Evolutionary conservation across 768 basidiomycete species (phyloP).

Genomic region (Hortiboletus campestris): DNA sequence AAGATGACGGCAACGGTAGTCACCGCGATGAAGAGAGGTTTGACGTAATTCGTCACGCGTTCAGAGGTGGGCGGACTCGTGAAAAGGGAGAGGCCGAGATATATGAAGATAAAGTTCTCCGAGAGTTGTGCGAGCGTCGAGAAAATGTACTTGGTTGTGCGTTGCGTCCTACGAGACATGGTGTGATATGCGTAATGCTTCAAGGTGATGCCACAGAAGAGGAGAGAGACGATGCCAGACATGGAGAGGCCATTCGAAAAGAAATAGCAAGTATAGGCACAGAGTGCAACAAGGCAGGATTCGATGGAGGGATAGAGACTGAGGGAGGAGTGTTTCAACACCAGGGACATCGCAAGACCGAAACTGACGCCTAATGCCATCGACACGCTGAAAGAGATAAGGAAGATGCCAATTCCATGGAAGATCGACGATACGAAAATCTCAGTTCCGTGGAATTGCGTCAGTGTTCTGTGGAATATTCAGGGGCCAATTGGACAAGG

Average conservation of each 20-base stretch:
- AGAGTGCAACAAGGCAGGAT: slow-evolving; percentile 91
- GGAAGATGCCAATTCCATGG: slow-evolving; percentile 96
- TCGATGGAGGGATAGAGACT: slow-evolving; percentile 89
- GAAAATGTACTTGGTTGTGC: slow-evolving; percentile 94
- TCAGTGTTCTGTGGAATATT: slow-evolving; percentile 64
- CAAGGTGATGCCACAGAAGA: slow-evolving; percentile 98
- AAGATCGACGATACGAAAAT: slow-evolving; percentile 87
- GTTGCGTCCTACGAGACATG: slow-evolving; percentile 93
- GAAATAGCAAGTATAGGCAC: slow-evolving; percentile 97
- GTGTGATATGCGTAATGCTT: slow-evolving; percentile 99
- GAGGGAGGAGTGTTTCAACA: slow-evolving; percentile 92
- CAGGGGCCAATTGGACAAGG: neutral
- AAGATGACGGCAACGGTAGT: slow-evolving; percentile 90
- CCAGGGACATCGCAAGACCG: slow-evolving; percentile 85
- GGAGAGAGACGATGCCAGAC: slow-evolving; percentile 95
- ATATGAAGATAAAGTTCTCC: slow-evolving; percentile 99
- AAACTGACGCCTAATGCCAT: slow-evolving; percentile 93
- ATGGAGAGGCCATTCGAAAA: slow-evolving; percentile 95
- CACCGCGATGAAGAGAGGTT: slow-evolving; percentile 92
- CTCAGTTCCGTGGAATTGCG: slow-evolving; percentile 87
- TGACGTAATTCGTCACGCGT: slow-evolving; percentile 81
- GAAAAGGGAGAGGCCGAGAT: slow-evolving; percentile 96
- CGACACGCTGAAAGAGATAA: slow-evolving; percentile 91
- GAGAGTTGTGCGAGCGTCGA: slow-evolving; percentile 89
- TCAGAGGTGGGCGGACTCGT: slow-evolving; percentile 78